Conservation (phyloP, 2,329 filamentous ascomycete genomes). For the Xylaria sp. region DNA sequence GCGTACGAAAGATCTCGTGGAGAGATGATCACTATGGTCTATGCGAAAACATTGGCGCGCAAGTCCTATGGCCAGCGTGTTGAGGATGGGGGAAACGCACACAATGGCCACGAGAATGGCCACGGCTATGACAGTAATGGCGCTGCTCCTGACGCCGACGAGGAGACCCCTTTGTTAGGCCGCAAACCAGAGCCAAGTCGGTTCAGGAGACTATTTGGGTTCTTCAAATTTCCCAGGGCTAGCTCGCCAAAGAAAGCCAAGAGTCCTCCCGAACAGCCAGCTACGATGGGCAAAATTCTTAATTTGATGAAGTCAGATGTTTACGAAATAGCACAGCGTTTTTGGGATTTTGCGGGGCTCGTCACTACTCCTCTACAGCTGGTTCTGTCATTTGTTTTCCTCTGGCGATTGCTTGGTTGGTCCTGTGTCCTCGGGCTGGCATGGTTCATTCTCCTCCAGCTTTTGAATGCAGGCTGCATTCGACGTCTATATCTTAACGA, state of each 20-base stretch:
- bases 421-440: constrained; percentile 79
- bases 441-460: constrained; percentile 75
- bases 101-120: constrained; percentile 25
- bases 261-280: constrained; percentile 62
- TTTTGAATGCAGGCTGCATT: constrained; percentile 75
- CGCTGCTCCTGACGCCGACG: constrained; percentile 22
- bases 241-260: constrained; percentile 41
- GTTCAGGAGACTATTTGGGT: constrained; percentile 46
- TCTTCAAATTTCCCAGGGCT: constrained; percentile 43
- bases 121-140: constrained; percentile 7
- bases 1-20: constrained; percentile 86
- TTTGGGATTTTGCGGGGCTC: constrained; percentile 87
- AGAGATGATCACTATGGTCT: constrained; percentile 86
- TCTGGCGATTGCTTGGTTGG: constrained; percentile 83
- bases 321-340: constrained; percentile 83
- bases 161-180: constrained; percentile 43
- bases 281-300: constrained; percentile 89
- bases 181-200: constrained; percentile 41
- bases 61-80: constrained; percentile 64
- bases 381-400: constrained; percentile 77
- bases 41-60: constrained; percentile 78
- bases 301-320: constrained; percentile 87
- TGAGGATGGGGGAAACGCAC: constrained; percentile 40
- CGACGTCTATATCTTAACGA: constrained; percentile 75
- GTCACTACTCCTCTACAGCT: constrained; percentile 81